These are phyloP conservation scores for Platanthera zijinensis DNA, from an alignment of 106 monocot species.

Conservation along the genomic window DNA sequence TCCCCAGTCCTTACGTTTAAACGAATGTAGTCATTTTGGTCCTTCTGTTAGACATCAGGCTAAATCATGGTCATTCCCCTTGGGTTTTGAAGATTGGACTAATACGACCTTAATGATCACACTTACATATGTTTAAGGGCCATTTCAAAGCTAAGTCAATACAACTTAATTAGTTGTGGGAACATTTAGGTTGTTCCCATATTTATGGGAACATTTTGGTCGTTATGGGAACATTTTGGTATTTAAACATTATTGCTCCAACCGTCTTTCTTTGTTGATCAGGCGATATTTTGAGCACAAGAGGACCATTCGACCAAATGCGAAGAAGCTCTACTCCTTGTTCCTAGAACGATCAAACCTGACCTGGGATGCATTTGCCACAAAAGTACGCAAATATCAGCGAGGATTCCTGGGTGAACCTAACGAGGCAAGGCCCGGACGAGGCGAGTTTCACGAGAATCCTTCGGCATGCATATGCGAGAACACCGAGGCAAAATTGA, in stretches of 20 bases:
- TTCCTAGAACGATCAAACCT: constrained; percentile 60
- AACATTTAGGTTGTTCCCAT: no score
- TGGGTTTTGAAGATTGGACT: no score
- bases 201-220: no score
- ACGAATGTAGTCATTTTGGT: no score
- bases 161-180: no score
- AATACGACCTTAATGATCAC: no score
- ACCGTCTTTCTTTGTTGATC: neutral
- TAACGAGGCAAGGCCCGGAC: constrained; percentile 78
- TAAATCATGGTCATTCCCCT: no score
- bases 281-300: constrained; percentile 96
- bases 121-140: no score
- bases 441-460: constrained; percentile 92
- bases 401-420: constrained; percentile 97
- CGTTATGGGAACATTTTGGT: neutral
- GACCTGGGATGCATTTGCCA: constrained; percentile 78
- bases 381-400: constrained; percentile 56
- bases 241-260: neutral
- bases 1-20: no score
- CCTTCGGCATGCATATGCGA: constrained; percentile 70
- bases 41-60: no score
- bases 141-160: no score
- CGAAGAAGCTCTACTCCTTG: constrained; percentile 76
- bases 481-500: constrained; percentile 6
- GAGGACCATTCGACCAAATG: constrained; percentile 87